Base-by-base conservation (phyloP, 1,284 basidiomycete species). In the Trichosporon coremiiforme region DNA sequence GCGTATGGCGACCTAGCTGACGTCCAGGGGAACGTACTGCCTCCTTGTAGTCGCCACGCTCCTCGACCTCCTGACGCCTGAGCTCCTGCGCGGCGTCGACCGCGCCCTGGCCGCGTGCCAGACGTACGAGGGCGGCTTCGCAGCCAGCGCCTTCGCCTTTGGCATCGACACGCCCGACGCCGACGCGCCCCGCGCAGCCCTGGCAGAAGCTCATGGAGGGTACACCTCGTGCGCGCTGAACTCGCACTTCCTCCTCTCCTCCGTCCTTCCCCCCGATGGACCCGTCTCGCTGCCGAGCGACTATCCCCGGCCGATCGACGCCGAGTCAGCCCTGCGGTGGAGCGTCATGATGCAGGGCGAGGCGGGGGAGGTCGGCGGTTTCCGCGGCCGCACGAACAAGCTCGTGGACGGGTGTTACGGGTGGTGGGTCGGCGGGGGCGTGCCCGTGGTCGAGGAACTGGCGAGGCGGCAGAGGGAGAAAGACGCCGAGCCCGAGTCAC, bases 341-440 rank as follows among this genome's bases (percentile, higher is more conserved):
- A 87, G 91, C 0, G 89, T 88, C 0, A 86, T 90, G 64, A 91
- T 97, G 90, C 97, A 99, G 80, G 95, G 94, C 0, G 83, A 85
- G 0, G 89, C 90, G 31, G 87, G 88, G 31, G 96, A 99, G 78
- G 87, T 94, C 2, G 95, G 95, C 2, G 97, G 96, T 0, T 98
- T 99, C 84, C 88, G 88, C 63, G 97, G 97, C 0, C 86, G 97
- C 57, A 94, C 93, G 70, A 99, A 99, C 83, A 99, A 99, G 84
- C 88, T 99, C 13, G 96, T 99, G 0, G 97, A 99, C 78, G 97
- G 96, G 2, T 99, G 97, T 84, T 99, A 99, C 82, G 90, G 92
- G 36, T 99, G 97, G 97, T 99, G 95, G 92, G 93, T 95, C 33
- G 96, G 93, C 2, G 95, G 95, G 0, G 88, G 91, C n/a, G 92